Evolutionary conservation across 1,284 basidiomycete genomes (phyloP).

Genomic region (Microbotryum lychnidis-dioicae): DNA sequence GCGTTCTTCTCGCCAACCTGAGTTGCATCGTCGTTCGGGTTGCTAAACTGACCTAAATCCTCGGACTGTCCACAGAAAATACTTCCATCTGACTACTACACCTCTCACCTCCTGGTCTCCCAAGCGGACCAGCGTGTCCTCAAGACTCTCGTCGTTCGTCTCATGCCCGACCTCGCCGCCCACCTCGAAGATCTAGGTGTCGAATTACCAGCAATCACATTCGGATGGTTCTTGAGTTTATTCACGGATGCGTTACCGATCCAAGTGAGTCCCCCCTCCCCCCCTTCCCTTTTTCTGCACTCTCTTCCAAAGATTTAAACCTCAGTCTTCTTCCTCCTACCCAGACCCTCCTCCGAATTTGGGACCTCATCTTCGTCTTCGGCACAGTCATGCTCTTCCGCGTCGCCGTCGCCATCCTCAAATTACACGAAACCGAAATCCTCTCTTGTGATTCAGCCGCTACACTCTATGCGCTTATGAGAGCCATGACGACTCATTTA

Average conservation of each 20-base stretch:
- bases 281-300: no score
- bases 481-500: slow-evolving; percentile 77
- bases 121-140: slow-evolving; percentile 89
- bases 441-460: slow-evolving; percentile 71
- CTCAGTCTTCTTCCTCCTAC: not conserved
- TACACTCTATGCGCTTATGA: slow-evolving; percentile 74
- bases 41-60: not conserved
- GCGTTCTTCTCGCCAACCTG: slow-evolving; percentile 53
- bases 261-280: slow-evolving; percentile 53
- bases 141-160: slow-evolving; percentile 71
- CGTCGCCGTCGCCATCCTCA: slow-evolving; percentile 75
- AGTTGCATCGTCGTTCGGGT: not conserved
- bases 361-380: slow-evolving; percentile 87
- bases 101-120: slow-evolving; percentile 53
- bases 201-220: slow-evolving; percentile 87
- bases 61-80: slow-evolving; percentile 35
- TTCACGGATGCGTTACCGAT: slow-evolving; percentile 95
- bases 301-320: slow-evolving; percentile 3
- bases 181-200: slow-evolving; percentile 75
- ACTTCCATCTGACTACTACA: slow-evolving; percentile 43
- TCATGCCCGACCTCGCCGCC: slow-evolving; percentile 56
- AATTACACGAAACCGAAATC: slow-evolving; percentile 72
- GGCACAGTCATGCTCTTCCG: slow-evolving; percentile 69
- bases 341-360: slow-evolving; percentile 60
- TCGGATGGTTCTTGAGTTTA: slow-evolving; percentile 94